Evolutionary conservation across 257 asterid species (phyloP).

Genomic region (Ilex asprella): DNA sequence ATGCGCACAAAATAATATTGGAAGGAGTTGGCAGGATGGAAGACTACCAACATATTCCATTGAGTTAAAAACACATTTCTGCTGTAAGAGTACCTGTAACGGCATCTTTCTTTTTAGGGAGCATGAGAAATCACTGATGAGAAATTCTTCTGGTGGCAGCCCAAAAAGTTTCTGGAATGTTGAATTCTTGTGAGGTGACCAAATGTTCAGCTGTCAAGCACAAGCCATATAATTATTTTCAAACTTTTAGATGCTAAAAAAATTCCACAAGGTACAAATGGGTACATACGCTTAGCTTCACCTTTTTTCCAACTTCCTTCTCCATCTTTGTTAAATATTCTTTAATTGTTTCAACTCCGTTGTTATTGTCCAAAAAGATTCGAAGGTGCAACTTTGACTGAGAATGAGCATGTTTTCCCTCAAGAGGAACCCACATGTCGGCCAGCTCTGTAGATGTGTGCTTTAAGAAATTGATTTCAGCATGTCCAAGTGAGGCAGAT

Average conservation of each 20-base stretch:
- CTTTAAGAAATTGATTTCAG: conserved; percentile 82
- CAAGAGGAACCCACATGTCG: conserved; percentile 82
- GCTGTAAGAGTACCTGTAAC: conserved; percentile 47
- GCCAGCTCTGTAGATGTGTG: conserved; percentile 76
- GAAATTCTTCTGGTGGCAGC: conserved; percentile 88
- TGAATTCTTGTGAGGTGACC: conserved; percentile 79
- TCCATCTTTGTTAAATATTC: conserved; percentile 79
- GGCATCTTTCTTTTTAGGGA: conserved; percentile 87
- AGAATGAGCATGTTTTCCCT: conserved; percentile 76
- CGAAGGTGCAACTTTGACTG: conserved; percentile 79
- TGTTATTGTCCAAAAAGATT: conserved; percentile 75
- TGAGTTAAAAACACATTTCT: too few relatives aligned
- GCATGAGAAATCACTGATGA: conserved; percentile 79
- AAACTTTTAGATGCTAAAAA: background rate
- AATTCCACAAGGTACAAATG: background rate
- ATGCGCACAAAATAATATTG: too few relatives aligned
- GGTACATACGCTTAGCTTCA: conserved; percentile 12
- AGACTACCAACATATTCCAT: too few relatives aligned
- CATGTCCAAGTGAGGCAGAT: conserved; percentile 70
- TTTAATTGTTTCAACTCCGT: conserved; percentile 82
- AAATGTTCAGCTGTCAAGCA: conserved; percentile 62
- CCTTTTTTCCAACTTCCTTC: conserved; percentile 94
- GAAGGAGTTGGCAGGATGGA: too few relatives aligned
- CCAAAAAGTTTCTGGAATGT: conserved; percentile 72
- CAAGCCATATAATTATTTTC: background rate